Percentiles rank a stretch among this genome's conserved stretches.
These are phyloP conservation scores for Aspergillus piperis DNA, from an alignment of 2,329 filamentous ascomycete genomes.

Conservation along the genomic window DNA sequence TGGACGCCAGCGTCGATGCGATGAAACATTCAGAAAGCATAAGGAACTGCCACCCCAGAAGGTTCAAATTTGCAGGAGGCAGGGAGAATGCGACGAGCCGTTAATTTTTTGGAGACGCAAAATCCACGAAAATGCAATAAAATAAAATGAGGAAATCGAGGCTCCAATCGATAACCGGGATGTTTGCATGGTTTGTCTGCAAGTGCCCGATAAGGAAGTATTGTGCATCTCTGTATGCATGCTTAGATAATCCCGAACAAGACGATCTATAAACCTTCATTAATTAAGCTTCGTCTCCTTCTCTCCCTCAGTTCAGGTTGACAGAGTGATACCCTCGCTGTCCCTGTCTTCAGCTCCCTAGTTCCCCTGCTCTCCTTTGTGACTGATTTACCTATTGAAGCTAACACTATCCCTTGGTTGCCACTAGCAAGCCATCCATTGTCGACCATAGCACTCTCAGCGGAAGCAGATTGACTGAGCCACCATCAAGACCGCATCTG, in stretches of 20 bases:
- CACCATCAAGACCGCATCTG: slow-evolving; percentile 8
- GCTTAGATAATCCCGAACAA: slow-evolving; percentile 1
- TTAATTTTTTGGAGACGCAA: slow-evolving; percentile 4
- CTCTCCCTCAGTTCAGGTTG: background rate
- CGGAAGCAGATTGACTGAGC: background rate
- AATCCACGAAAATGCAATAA: background rate
- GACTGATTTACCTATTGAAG: background rate
- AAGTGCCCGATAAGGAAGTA: slow-evolving; percentile 5
- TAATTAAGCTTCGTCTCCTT: background rate
- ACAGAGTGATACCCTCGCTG: background rate
- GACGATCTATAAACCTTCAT: background rate
- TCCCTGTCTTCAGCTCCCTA: slow-evolving; percentile 1
- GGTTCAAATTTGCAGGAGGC: slow-evolving; percentile 16
- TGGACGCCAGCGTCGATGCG: slow-evolving; percentile 46
- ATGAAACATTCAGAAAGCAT: slow-evolving; percentile 55
- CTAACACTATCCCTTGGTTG: background rate
- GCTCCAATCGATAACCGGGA: slow-evolving; percentile 22
- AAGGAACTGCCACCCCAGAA: slow-evolving; percentile 23
- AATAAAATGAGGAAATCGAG: slow-evolving; percentile 24
- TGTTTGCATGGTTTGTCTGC: slow-evolving; percentile 40
- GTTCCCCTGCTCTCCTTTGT: slow-evolving; percentile 19
- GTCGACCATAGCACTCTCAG: background rate
- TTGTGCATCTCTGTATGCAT: background rate
- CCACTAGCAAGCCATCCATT: background rate
- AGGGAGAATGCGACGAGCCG: background rate